Base-by-base conservation (phyloP, 2,329 filamentous ascomycete species). In the Fusarium marasasianum region DNA sequence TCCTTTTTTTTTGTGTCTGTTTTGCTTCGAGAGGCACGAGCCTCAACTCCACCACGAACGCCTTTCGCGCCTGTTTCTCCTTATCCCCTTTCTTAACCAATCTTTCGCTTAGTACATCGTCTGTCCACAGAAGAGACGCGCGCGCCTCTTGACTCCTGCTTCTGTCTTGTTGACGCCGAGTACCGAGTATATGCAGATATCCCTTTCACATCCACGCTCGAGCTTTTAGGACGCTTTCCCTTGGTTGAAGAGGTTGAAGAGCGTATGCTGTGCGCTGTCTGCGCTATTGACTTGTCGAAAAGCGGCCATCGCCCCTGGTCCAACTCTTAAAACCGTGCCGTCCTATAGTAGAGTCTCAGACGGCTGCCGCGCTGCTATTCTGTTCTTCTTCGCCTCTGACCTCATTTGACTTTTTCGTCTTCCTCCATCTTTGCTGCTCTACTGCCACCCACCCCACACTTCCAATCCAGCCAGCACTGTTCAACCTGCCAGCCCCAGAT, bases 371-470 rank as follows among this genome's bases (percentile, higher is more conserved):
- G 63, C 64, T 76, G 66, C 62, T 65, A 75, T 77, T 78, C 73
- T 76, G 62, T 56, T 68, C 71, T 66, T 71, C 68, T 65, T 78
- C 63, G 77, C 80, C 80, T 83, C 82, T 84, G 82, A 84, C 83
- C 83, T 84, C 83, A 83, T 83, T 80, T 77, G 76, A 79, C 78
- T 79, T 80, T 77, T 76, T 78, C 68, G 73, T 75, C 70, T 75
- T 73, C 71, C 59, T 79, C 73, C 68, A 72, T 75, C 75, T 58
- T 69, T 63, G 72, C 70, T 78, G 51, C 71, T 72, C 75, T 53
- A 63, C 76, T 77, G 63, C 70, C 76, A 73, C 74, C 75, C 76
- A 77, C 77, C 76, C 76, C 79, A 74, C 78, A 75, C 79, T 77
- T 58, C 67, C 66, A 69, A 47, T 63, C 57, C 66, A 64, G 54